These are phyloP conservation scores for Petunia hybrid DNA, from an alignment of 305 asterid species.

Conservation along the genomic window DNA sequence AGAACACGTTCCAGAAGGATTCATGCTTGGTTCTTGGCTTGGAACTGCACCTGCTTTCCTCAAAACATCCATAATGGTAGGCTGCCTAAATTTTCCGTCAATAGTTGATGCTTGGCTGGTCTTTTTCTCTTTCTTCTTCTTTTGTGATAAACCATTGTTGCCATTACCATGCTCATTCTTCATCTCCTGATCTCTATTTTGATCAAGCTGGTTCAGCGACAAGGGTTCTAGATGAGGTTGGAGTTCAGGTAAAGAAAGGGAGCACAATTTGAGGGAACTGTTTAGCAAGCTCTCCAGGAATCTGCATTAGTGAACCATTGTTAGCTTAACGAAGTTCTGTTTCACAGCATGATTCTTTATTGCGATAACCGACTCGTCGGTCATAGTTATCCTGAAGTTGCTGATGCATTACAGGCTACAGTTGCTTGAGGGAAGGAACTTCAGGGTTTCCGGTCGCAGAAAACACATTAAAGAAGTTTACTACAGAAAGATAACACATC, in stretches of 20 bases:
- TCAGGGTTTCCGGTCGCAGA: neutral
- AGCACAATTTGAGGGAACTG: slow-evolving; percentile 61
- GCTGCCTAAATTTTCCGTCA: slow-evolving; percentile 71
- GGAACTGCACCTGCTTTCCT: slow-evolving; percentile 64
- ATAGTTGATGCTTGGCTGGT: slow-evolving; percentile 52
- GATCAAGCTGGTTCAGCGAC: slow-evolving; percentile 49
- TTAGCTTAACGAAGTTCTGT: slow-evolving; percentile 31
- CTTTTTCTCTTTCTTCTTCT: slow-evolving; percentile 52
- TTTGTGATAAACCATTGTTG: slow-evolving; percentile 49
- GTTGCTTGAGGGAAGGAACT: slow-evolving; percentile 21
- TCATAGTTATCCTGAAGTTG: slow-evolving; percentile 13
- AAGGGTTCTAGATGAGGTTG: slow-evolving; percentile 59
- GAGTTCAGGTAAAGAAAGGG: slow-evolving; percentile 71
- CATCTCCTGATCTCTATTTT: slow-evolving; percentile 59
- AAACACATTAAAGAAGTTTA: slow-evolving; percentile 15
- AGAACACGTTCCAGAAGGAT: slow-evolving; percentile 48
- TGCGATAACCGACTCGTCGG: neutral
- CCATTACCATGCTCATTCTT: slow-evolving; percentile 57
- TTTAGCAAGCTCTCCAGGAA: slow-evolving; percentile 76
- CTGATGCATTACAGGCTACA: slow-evolving; percentile 18
- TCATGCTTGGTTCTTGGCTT: slow-evolving; percentile 63
- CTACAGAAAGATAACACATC: slow-evolving; percentile 13
- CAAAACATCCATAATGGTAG: slow-evolving; percentile 65
- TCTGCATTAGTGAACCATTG: slow-evolving; percentile 57
- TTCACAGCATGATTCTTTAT: slow-evolving; percentile 23